Base-by-base conservation (phyloP, 2,329 filamentous ascomycete genomes). In the Botryotinia narcissicola region DNA sequence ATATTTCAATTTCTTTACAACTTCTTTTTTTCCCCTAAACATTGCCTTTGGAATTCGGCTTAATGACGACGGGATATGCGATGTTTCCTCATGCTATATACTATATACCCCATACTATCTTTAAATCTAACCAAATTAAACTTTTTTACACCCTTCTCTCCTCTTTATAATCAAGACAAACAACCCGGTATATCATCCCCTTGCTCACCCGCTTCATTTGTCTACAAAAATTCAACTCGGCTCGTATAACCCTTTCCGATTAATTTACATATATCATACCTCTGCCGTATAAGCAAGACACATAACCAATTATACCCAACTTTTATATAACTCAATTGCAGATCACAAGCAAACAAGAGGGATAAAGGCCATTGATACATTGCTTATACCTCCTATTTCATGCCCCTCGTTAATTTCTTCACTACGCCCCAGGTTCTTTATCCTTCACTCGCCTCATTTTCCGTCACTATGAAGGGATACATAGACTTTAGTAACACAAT, bases 1-100 rank as follows among this genome's bases (percentile, higher is more conserved):
- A n/a, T 16, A 14, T 12, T 2, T n/a, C 12, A 54, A n/a, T n/a
- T n/a, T n/a, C 1, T 7, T 7, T 51, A 6, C 1, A n/a, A 16
- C 3, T 3, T 7, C 48, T 25, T 16, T 54, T 12, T 54, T n/a
- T 16, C 2, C 14, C 12, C 48, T 54, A 54, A 16, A n/a, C 10
- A n/a, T 6, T 2, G 12, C 12, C 48, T n/a, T 54, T 54, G 48
- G 25, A n/a, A 25, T 16, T 54, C 25, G 4, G 25, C 48, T 4
- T n/a, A 7, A 54, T n/a, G 48, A 54, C 25, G 5, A n/a, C 5
- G 25, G 25, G 16, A n/a, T 7, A 6, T 54, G 25, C 48, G 5
- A 54, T 54, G 12, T n/a, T 54, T 54, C 25, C 6, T 54, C 48
- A n/a, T 54, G 7, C 3, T 54, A n/a, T 54, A 54, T 51, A 16